A percentile compares a stretch with the other conserved stretches of the same genome.
These are phyloP conservation scores for Leishmania guyanensis DNA, from an alignment of 208 protist species.

Conservation along the genomic window DNA sequence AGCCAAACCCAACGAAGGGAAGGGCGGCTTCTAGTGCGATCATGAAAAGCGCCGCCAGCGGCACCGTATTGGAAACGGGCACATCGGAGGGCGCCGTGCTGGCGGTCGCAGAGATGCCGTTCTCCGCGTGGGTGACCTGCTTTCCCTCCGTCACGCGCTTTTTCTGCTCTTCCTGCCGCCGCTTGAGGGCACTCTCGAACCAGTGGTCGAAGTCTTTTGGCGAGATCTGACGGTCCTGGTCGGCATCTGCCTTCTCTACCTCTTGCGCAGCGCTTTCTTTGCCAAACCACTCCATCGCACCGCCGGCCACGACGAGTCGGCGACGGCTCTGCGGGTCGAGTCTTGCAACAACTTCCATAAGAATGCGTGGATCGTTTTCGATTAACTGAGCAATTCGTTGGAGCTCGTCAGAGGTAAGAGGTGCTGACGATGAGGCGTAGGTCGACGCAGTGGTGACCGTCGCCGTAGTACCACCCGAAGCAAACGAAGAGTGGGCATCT, in stretches of 20 bases:
- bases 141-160: slow-evolving; percentile 27
- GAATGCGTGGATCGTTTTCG: slow-evolving; percentile 82
- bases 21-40: slow-evolving; percentile 83
- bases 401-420: slow-evolving; percentile 54
- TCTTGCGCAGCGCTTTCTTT: slow-evolving; percentile 82
- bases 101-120: background rate
- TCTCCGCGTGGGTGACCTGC: background rate
- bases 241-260: slow-evolving; percentile 77
- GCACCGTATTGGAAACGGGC: slow-evolving; percentile 34
- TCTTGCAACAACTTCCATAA: slow-evolving; percentile 79
- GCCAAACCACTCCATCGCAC: slow-evolving; percentile 92
- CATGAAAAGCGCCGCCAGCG: slow-evolving; percentile 58
- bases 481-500: background rate
- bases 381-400: slow-evolving; percentile 65
- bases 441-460: background rate
- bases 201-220: slow-evolving; percentile 93
- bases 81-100: slow-evolving; percentile 9
- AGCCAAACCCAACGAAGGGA: slow-evolving; percentile 92
- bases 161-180: slow-evolving; percentile 53
- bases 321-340: slow-evolving; percentile 75
- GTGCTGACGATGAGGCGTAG: background rate
- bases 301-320: slow-evolving; percentile 82
- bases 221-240: slow-evolving; percentile 83
- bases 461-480: background rate
- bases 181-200: slow-evolving; percentile 83